phyloP scores from a whole-genome alignment of 257 asterid species.

The Penstemon barbatus region DNA sequence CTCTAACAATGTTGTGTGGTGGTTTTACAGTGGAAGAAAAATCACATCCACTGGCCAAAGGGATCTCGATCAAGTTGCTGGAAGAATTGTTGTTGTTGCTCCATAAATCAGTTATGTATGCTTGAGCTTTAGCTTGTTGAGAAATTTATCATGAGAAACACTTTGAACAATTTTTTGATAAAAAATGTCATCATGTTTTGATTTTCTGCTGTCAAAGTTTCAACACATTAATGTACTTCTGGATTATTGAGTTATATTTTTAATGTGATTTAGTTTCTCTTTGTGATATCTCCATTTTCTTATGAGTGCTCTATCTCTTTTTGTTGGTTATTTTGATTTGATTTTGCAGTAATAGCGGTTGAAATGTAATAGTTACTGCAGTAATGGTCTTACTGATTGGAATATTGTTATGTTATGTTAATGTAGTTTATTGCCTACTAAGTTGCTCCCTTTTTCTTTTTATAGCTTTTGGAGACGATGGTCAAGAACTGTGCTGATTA shows the following conservation, averaged over 20 bases:
- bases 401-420: too few relatives aligned
- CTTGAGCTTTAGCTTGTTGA: conserved; percentile 18
- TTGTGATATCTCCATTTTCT: too few relatives aligned
- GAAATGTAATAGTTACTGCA: too few relatives aligned
- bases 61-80: conserved; percentile 92
- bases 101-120: conserved; percentile 28
- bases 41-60: conserved; percentile 83
- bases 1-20: neutral
- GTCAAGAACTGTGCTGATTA: too few relatives aligned
- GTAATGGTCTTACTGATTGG: too few relatives aligned
- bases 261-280: too few relatives aligned
- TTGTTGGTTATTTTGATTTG: too few relatives aligned
- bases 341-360: too few relatives aligned
- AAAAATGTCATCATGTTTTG: conserved; percentile 23
- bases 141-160: conserved; percentile 20
- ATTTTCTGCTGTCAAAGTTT: conserved; percentile 22
- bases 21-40: conserved; percentile 63
- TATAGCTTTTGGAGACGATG: too few relatives aligned
- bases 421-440: too few relatives aligned
- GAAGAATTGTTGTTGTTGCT: conserved; percentile 61
- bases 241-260: conserved; percentile 18
- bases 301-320: too few relatives aligned
- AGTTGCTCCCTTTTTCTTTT: too few relatives aligned
- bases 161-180: conserved; percentile 26
- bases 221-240: conserved; percentile 3